Conservation (phyloP, 2,329 filamentous ascomycete species). For the Monosporascus sp. region DNA sequence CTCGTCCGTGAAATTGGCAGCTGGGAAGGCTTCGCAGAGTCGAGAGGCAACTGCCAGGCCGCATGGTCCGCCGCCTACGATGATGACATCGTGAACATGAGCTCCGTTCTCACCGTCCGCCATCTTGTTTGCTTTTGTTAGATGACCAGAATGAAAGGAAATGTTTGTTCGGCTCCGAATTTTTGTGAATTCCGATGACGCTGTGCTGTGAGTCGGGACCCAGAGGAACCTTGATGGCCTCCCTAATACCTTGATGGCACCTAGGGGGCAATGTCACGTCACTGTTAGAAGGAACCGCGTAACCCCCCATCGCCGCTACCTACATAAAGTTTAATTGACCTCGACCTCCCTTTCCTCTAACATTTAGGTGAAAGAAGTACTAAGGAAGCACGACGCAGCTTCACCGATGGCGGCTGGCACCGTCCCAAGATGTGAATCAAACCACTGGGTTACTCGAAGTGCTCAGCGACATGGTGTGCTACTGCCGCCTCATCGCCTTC, state of each 20-base stretch:
- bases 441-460: constrained; percentile 39
- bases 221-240: constrained; percentile 9
- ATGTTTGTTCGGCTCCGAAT: background rate
- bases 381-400: too few relatives aligned
- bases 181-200: too few relatives aligned
- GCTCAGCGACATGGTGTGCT: constrained; percentile 58
- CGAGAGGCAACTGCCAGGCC: constrained; percentile 70
- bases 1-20: constrained; percentile 76
- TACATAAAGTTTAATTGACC: too few relatives aligned
- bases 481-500: constrained; percentile 66
- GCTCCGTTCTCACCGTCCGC: constrained; percentile 6
- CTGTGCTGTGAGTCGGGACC: too few relatives aligned
- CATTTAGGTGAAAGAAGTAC: too few relatives aligned
- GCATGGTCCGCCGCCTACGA: constrained; percentile 70
- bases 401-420: too few relatives aligned
- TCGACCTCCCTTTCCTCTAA: too few relatives aligned
- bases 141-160: background rate
- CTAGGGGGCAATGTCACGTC: background rate
- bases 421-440: background rate
- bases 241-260: background rate
- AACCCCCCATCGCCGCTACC: too few relatives aligned
- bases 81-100: constrained; percentile 60
- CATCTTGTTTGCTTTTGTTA: constrained; percentile 4
- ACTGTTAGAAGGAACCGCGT: background rate
- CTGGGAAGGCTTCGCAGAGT: constrained; percentile 67